Conservation (phyloP, 1,139 yeast species). For the Geotrichum aggregatum region DNA sequence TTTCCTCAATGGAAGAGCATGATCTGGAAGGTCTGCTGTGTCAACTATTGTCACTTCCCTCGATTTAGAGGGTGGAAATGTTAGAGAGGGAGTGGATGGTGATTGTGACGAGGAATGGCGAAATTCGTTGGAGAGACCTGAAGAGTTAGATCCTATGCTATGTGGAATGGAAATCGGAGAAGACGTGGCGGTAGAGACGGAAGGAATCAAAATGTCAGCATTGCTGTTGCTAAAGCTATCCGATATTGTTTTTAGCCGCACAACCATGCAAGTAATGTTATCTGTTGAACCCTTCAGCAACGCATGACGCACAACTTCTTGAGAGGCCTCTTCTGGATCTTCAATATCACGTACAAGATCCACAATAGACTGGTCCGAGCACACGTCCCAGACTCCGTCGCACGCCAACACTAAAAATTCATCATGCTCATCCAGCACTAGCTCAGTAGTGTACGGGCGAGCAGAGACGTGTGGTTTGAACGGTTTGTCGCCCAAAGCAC, state of each 20-base stretch:
- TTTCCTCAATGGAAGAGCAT: constrained; percentile 1
- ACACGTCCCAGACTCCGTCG: constrained; percentile 92
- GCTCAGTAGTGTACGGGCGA: constrained; percentile 64
- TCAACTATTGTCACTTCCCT: background rate
- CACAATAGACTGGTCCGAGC: constrained; percentile 72
- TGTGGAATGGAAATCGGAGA: constrained; percentile 2
- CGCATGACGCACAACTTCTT: constrained; percentile 62
- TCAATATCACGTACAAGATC: constrained; percentile 50
- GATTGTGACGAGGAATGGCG: background rate
- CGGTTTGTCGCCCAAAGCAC: constrained; percentile 81
- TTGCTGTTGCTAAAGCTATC: background rate
- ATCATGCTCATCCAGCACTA: constrained; percentile 42
- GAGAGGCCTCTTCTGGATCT: constrained; percentile 62
- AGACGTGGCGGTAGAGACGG: background rate
- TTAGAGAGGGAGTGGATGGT: too few species aligned
- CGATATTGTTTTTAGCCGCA: constrained; percentile 34
- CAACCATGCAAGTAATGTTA: constrained; percentile 81
- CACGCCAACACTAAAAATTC: constrained; percentile 79
- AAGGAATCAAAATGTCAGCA: background rate
- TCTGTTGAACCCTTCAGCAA: constrained; percentile 70
- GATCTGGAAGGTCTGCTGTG: background rate
- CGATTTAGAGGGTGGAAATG: background rate
- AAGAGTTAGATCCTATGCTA: background rate
- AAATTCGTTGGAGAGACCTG: background rate
- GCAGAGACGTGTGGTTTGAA: constrained; percentile 76